Evolutionary conservation across 768 basidiomycete species (phyloP).

Genomic region (Boletus pseudopeckii): DNA sequence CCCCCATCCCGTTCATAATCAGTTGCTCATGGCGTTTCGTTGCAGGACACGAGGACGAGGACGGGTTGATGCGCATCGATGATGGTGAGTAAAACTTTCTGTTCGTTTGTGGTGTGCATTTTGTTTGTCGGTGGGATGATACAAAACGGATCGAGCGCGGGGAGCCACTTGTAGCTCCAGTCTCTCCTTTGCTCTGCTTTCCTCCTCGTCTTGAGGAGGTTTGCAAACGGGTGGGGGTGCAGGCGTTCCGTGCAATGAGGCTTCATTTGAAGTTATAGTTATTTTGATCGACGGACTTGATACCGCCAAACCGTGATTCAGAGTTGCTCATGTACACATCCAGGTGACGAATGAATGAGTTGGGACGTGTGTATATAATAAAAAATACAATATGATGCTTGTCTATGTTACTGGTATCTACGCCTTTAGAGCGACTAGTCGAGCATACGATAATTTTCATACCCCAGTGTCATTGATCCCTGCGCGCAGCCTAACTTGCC

Average conservation of each 20-base stretch:
- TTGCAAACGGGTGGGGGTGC: conserved; percentile 22
- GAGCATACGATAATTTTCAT: conserved; percentile 7
- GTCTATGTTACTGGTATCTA: conserved; percentile 1
- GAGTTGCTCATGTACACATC: conserved; percentile 8
- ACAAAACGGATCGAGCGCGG: conserved; percentile 20
- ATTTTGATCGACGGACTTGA: conserved; percentile 25
- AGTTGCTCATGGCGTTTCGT: conserved; percentile 8
- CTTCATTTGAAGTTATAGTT: conserved; percentile 29
- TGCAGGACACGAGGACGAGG: conserved; percentile 1
- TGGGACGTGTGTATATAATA: conserved; percentile 5
- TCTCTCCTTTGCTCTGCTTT: conserved; percentile 20
- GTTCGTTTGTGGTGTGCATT: not conserved
- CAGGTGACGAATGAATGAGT: conserved; percentile 3
- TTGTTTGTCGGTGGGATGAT: conserved; percentile 29
- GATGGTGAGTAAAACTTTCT: conserved; percentile 5
- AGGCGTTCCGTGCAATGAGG: conserved; percentile 24
- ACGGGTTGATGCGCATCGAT: not conserved
- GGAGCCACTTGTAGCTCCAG: conserved; percentile 22
- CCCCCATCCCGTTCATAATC: not conserved
- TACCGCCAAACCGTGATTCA: not conserved
- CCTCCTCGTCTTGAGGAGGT: conserved; percentile 26
- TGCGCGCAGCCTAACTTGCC: not conserved
- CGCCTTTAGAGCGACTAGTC: not conserved
- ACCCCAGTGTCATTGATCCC: not conserved
- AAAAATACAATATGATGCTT: conserved; percentile 7